These are phyloP conservation scores for Saccharomyces hybrid DNA, from an alignment of 1,139 yeast species.

Conservation along the genomic window DNA sequence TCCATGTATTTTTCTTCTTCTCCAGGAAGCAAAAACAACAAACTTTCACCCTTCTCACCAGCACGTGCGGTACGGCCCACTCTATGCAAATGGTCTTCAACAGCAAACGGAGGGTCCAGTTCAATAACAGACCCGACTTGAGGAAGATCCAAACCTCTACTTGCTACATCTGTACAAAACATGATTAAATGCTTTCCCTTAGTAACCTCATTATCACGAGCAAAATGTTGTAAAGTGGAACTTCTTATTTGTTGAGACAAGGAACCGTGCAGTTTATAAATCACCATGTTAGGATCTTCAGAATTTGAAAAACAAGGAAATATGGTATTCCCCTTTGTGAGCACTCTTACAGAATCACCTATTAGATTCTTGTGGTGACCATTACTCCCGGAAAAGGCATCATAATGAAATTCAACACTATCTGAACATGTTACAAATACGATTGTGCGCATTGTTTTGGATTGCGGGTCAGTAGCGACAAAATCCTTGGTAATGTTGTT, in stretches of 20 bases:
- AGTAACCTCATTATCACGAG: conserved; percentile 33
- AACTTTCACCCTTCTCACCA: conserved; percentile 56
- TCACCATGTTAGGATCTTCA: conserved; percentile 38
- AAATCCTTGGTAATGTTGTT: conserved; percentile 38
- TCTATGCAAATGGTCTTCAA: conserved; percentile 67
- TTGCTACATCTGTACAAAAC: conserved; percentile 75
- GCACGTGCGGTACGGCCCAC: conserved; percentile 72
- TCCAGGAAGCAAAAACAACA: conserved; percentile 77
- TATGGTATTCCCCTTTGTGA: conserved; percentile 24
- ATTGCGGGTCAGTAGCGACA: conserved; percentile 7
- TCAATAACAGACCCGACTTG: conserved; percentile 57
- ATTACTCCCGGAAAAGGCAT: conserved; percentile 46
- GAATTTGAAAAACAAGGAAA: conserved; percentile 27
- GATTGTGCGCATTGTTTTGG: conserved; percentile 47
- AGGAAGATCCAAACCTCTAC: conserved; percentile 66
- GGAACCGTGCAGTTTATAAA: conserved; percentile 88
- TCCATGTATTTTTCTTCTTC: conserved; percentile 78
- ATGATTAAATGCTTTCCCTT: conserved; percentile 51
- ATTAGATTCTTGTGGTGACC: conserved; percentile 31
- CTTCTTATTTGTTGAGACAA: conserved; percentile 76
- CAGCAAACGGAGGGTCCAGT: conserved; percentile 61
- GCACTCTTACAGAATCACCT: conserved; percentile 37
- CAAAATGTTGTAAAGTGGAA: conserved; percentile 60
- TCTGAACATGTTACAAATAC: conserved; percentile 92
- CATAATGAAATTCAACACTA: conserved; percentile 89